Percentiles rank a stretch among this genome's conserved stretches.
These are phyloP conservation scores for Sinapis alba DNA, from an alignment of 441 rosid genomes.

Conservation along the genomic window DNA sequence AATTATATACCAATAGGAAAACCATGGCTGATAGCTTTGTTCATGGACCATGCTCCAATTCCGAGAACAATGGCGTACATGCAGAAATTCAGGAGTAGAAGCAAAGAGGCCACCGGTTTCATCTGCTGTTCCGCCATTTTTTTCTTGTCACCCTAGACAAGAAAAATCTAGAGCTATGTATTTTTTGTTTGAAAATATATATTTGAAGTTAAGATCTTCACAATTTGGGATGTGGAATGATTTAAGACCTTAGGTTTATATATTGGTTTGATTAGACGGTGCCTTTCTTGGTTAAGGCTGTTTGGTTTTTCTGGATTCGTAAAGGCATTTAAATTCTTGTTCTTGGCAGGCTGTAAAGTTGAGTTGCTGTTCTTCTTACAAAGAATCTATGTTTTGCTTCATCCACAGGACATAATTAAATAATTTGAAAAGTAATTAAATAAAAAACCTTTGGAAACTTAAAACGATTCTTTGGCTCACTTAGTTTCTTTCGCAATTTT, in stretches of 20 bases:
- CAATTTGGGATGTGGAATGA: conserved; percentile 7
- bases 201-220: not conserved
- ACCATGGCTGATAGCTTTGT: conserved; percentile 78
- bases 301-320: conserved; percentile 6
- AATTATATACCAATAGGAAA: conserved; percentile 71
- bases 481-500: conserved; percentile 13
- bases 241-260: conserved; percentile 26
- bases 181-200: not conserved
- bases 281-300: conserved; percentile 16
- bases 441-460: not conserved
- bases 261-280: not conserved
- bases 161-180: not conserved
- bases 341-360: conserved; percentile 33
- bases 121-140: conserved; percentile 57
- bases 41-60: conserved; percentile 89
- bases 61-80: conserved; percentile 76
- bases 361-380: conserved; percentile 5
- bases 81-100: conserved; percentile 75
- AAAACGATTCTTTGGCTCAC: conserved; percentile 26
- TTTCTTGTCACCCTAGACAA: not conserved
- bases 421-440: not conserved
- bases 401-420: conserved; percentile 23
- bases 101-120: conserved; percentile 64
- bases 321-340: conserved; percentile 6
- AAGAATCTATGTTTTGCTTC: conserved; percentile 34